Evolutionary conservation across 192 early-diverging fungal genomes (phyloP), one percentile per base, ranked within the genome.

Genomic region (Backusella luteola): DNA sequence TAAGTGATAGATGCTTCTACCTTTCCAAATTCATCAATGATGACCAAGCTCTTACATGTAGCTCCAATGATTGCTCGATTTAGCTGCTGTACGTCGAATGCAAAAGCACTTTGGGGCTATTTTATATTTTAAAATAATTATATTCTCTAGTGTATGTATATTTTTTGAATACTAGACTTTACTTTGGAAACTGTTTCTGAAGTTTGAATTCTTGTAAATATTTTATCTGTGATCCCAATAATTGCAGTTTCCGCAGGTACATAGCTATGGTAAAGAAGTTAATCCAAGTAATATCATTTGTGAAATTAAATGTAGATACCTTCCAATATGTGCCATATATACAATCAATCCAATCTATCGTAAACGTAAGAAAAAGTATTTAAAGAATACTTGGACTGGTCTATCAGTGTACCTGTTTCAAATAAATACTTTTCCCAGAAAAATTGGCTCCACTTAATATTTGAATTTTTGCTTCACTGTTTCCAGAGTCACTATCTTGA

Each of bases 321-420:
- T 90, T 63, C 96, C 96, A 36, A 96, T 88, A 76, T 96, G 96
- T 14, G 95, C 94, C 95, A 96, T 93, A 70, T 91, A 94, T 2
- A 87, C 86, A 74, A 96, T 94, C 26, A 98, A 74, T 5, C 92
- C 95, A 53, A 94, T 81, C 89, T 91, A 67, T n/a, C 17, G 21
- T 29, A 9, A 29, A 12, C 5, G 41, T 49, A 17, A 56, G 42
- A 52, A 19, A 71, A 80, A 11, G 19, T 7, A 11, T 17, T 46
- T 26, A 4, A 9, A 14, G 0, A n/a, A 21, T 29, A 29, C 21
- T 49, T 23, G 12, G 14, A 7, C 23, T 49, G 21, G 42, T 49
- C 17, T 14, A 49, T 34, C 12, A 26, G 1, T 73, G 21, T 49
- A 85, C 87, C 73, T 95, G 94, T 66, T 92, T 92, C 32, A 93